Percentiles rank a stretch among this genome's conserved stretches.
Evolutionary conservation across 495 filamentous ascomycete genomes (phyloP).

Genomic region (Penicillium dipodomyicola): DNA sequence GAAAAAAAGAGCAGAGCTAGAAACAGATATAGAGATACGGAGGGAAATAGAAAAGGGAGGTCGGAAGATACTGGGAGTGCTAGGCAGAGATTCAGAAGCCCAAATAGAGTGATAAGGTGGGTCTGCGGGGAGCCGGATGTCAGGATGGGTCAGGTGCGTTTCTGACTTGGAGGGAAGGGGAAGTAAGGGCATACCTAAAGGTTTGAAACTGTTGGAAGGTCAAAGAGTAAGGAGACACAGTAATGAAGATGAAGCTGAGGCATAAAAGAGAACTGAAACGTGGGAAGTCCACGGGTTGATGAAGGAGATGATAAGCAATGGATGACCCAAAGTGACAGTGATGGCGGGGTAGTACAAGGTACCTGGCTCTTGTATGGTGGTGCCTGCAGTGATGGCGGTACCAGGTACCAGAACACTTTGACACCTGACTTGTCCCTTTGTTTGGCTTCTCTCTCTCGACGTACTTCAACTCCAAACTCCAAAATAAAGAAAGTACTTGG

Average conservation of each 20-base stretch:
- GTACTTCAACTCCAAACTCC: background rate
- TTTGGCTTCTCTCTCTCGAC: background rate
- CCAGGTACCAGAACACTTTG: background rate
- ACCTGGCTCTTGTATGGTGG: background rate
- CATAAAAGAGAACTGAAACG: slow-evolving; percentile 1
- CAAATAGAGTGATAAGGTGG: slow-evolving; percentile 15
- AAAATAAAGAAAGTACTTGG: background rate
- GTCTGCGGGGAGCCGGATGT: slow-evolving; percentile 12
- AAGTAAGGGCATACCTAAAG: background rate
- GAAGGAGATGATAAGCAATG: slow-evolving; percentile 10
- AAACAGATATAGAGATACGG: slow-evolving; percentile 1
- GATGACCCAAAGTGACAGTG: slow-evolving; percentile 10
- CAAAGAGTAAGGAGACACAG: background rate
- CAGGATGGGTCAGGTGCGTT: slow-evolving; percentile 7
- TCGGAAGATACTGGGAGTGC: slow-evolving; percentile 11
- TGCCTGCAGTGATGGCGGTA: background rate
- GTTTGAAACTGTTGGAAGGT: background rate
- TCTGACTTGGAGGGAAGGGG: background rate
- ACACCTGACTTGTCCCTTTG: slow-evolving; percentile 1
- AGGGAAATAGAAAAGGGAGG: background rate
- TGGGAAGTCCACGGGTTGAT: background rate
- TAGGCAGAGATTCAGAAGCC: slow-evolving; percentile 11
- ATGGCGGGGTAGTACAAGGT: slow-evolving; percentile 14
- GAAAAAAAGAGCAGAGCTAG: slow-evolving; percentile 11
- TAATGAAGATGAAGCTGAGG: background rate